Evolutionary conservation across 768 basidiomycete species (phyloP), one percentile per base, ranked within the genome.

Genomic region (Pisolithus marmoratus): DNA sequence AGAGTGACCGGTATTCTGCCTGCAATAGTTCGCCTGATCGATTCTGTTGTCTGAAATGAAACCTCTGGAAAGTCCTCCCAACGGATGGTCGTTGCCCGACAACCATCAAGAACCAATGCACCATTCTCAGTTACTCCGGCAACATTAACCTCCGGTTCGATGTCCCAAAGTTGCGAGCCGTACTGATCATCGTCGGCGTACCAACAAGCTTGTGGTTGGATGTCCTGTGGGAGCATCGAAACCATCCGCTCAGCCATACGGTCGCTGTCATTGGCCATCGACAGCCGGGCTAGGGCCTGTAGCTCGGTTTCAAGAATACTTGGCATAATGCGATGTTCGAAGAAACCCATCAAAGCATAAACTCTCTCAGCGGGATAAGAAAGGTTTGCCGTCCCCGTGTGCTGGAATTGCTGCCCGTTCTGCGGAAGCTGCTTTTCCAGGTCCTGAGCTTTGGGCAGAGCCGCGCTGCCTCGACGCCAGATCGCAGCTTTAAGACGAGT

Each of bases 201-300:
- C 60, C 60, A 61, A 22, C 59, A 52, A 6, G 56, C 53, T 0
- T 22, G 14, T 11, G 8, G 19, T 11, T 29, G 19, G 15, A 55
- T 51, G 2, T 11, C 15, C 12, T 34, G 15, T 2, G 60, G 60
- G 2, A 61, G 47, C 26, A 61, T 49, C 5, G 60, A 61, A 5
- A 61, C 51, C 60, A 61, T 61, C 6, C 60, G 56, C 44, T 61
- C 60, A 2, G 52, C 56, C 19, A 61, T 58, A 9, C 60, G 59
- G 24, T 60, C 59, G 14, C 37, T 60, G 41, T 61, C 60, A 42
- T 61, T 61, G 26, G 60, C 60, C 60, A 61, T 61, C 6, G 60
- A 61, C 8, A 61, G 37, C 5, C 57, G 54, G 5, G 54, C 60
- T 0, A 61, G 54, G 37, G 60, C 60, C 2, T 44, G 60, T 2